phyloP scores from a whole-genome alignment of 73 alveolate genomes.

The Paramecium bursaria region DNA sequence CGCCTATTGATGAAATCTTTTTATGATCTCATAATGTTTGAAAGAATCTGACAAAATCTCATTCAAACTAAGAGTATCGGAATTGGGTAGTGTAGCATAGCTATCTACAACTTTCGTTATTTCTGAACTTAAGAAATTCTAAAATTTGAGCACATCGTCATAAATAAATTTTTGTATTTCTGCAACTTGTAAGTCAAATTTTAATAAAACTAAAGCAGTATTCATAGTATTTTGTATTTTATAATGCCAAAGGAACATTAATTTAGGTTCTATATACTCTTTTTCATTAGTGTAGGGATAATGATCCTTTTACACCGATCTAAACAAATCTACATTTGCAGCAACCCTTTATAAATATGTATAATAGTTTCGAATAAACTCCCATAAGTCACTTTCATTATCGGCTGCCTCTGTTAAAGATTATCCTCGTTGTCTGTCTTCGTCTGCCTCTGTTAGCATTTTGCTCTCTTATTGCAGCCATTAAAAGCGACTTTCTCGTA shows the following conservation, averaged over 20 bases:
- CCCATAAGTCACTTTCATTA: background rate
- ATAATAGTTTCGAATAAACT: background rate
- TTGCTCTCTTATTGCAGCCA: conserved; percentile 8
- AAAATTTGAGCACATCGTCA: conserved; percentile 21
- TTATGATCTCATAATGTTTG: conserved; percentile 5
- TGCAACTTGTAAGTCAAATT: background rate
- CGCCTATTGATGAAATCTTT: background rate
- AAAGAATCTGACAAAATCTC: conserved; percentile 18
- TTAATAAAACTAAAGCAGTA: conserved; percentile 15
- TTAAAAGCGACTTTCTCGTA: conserved; percentile 7
- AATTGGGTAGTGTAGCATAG: conserved; percentile 35
- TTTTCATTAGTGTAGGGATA: conserved; percentile 20
- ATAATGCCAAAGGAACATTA: conserved; percentile 52
- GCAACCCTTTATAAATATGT: conserved; percentile 34
- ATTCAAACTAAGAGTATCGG: conserved; percentile 41
- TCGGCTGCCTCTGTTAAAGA: conserved; percentile 20
- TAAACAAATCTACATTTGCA: conserved; percentile 44
- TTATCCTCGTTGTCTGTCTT: background rate
- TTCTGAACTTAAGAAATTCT: conserved; percentile 30
- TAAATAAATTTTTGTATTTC: conserved; percentile 18
- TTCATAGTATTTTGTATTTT: conserved; percentile 23
- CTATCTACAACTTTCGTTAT: background rate
- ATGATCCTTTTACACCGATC: conserved; percentile 1
- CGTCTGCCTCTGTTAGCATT: conserved; percentile 33
- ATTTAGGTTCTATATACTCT: conserved; percentile 19